Evolutionary conservation across 164 flowering plant genomes (phyloP).

Genomic region (Umbellularia californica): DNA sequence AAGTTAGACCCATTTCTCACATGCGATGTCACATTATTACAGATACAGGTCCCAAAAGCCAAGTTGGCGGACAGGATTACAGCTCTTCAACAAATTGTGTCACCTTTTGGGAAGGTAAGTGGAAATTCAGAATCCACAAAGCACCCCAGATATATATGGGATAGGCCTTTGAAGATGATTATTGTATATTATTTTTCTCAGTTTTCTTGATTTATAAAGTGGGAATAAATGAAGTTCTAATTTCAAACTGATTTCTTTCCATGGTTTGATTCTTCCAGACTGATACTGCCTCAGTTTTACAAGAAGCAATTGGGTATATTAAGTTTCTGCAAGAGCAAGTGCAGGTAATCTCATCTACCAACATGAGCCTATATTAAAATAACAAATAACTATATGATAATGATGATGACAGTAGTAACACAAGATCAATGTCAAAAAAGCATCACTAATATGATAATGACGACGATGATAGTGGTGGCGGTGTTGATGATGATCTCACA

Average conservation of each 20-base stretch:
- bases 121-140: background rate
- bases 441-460: background rate
- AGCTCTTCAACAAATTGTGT: slow-evolving; percentile 78
- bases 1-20: background rate
- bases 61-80: slow-evolving; percentile 59
- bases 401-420: background rate
- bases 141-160: too few relatives aligned
- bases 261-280: slow-evolving; percentile 38
- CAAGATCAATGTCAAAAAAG: background rate
- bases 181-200: background rate
- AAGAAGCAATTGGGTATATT: slow-evolving; percentile 58
- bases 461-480: background rate
- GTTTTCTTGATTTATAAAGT: background rate
- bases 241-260: background rate
- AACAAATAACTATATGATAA: background rate
- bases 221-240: background rate
- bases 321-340: slow-evolving; percentile 66
- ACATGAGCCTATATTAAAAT: background rate
- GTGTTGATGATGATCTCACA: background rate
- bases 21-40: background rate
- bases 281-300: slow-evolving; percentile 68
- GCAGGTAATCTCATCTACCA: slow-evolving; percentile 36
- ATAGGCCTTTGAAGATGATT: too few relatives aligned
- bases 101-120: slow-evolving; percentile 76
- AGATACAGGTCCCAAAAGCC: slow-evolving; percentile 53